phyloP scores from a whole-genome alignment of 352 stramenopile species.

The Globisporangium splendens region DNA sequence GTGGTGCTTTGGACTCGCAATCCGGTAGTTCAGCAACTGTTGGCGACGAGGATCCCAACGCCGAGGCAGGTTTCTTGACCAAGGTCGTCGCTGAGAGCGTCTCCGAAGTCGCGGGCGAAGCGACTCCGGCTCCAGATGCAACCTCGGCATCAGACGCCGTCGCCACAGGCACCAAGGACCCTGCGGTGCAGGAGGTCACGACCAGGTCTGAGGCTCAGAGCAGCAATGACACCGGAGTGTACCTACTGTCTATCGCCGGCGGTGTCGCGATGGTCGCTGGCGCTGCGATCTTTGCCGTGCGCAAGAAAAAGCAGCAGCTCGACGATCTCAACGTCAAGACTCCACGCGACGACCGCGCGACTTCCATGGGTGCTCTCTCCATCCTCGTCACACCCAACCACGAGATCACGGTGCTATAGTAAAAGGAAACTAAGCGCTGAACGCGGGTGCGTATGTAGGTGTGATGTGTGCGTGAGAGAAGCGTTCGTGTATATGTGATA shows the following conservation, averaged over 20 bases:
- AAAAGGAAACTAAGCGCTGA: too few relatives aligned
- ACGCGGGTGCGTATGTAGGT: background rate
- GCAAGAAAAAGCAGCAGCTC: slow-evolving; percentile 60
- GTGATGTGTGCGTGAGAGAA: background rate
- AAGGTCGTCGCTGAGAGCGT: slow-evolving; percentile 12
- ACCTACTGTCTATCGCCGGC: slow-evolving; percentile 31
- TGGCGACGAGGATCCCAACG: slow-evolving; percentile 1
- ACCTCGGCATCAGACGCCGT: background rate
- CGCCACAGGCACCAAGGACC: slow-evolving; percentile 15
- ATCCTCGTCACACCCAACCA: slow-evolving; percentile 52
- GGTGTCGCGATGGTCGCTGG: slow-evolving; percentile 41
- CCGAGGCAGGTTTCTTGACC: slow-evolving; percentile 13
- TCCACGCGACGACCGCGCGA: slow-evolving; percentile 22
- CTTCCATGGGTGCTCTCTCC: slow-evolving; percentile 21
- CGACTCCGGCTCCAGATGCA: background rate
- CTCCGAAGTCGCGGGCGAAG: slow-evolving; percentile 5
- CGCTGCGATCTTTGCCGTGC: slow-evolving; percentile 48
- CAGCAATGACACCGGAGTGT: slow-evolving; percentile 15
- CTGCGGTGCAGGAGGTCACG: slow-evolving; percentile 30
- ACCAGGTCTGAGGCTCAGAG: slow-evolving; percentile 19
- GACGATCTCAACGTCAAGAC: slow-evolving; percentile 61
- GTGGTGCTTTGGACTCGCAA: slow-evolving; percentile 5
- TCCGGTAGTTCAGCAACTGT: slow-evolving; percentile 1
- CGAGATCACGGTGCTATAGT: slow-evolving; percentile 35
- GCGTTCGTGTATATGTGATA: too few relatives aligned